A percentile compares a stretch with the other conserved stretches of the same genome.
These are phyloP conservation scores for Pythium vanterpoolii DNA, from an alignment of 352 stramenopile genomes.

Conservation along the genomic window DNA sequence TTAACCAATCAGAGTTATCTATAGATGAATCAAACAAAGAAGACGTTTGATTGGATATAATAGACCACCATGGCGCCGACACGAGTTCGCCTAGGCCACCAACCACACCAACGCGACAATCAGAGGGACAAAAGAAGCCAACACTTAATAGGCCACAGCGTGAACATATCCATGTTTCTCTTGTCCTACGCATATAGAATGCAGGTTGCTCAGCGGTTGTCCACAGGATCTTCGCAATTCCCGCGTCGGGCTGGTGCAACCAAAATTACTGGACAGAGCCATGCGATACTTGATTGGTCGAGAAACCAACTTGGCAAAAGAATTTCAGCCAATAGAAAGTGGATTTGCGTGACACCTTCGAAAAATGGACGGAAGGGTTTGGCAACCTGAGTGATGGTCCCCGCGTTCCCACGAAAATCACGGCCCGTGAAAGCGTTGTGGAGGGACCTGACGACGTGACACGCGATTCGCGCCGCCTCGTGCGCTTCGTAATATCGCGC, in stretches of 20 bases:
- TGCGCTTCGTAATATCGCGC: conserved; percentile 8
- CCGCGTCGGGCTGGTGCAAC: too few relatives aligned
- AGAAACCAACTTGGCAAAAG: background rate
- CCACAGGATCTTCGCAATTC: too few relatives aligned
- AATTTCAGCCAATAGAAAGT: conserved; percentile 18
- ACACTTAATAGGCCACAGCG: background rate
- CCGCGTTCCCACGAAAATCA: conserved; percentile 21
- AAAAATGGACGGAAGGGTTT: too few relatives aligned
- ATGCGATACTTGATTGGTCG: conserved; percentile 9
- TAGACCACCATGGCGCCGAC: background rate
- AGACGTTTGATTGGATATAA: conserved; percentile 1
- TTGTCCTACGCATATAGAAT: background rate
- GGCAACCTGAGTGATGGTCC: conserved; percentile 25
- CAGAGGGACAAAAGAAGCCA: background rate
- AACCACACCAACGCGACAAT: background rate
- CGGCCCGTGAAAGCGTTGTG: conserved; percentile 12
- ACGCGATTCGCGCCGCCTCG: background rate
- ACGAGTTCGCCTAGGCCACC: too few relatives aligned
- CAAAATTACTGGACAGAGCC: conserved; percentile 22
- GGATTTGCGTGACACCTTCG: background rate
- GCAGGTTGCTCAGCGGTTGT: too few relatives aligned
- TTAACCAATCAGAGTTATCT: conserved; percentile 32
- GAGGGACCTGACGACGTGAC: conserved; percentile 1
- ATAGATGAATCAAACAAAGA: background rate
- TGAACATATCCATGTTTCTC: too few relatives aligned